These are phyloP conservation scores for Chlorella ohadii DNA, from an alignment of 139 green algal genomes.

Conservation along the genomic window DNA sequence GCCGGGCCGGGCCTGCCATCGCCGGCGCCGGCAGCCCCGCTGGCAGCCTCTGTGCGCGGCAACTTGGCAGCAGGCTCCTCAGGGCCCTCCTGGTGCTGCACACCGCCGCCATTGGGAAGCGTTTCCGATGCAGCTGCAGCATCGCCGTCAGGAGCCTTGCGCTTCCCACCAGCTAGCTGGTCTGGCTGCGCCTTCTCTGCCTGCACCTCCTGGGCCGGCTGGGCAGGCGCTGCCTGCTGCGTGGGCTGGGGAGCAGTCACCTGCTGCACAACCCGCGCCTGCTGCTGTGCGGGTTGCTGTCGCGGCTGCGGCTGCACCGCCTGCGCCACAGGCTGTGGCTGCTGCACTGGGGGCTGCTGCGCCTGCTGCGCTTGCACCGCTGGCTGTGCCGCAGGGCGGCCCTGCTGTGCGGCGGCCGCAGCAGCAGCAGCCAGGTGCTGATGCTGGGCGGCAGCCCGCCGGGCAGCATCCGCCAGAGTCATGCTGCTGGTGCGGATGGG, in stretches of 20 bases:
- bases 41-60: too few relatives aligned
- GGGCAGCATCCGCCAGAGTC: not conserved
- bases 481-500: conserved; percentile 11
- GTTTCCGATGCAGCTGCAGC: not conserved
- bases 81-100: too few relatives aligned
- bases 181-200: not conserved
- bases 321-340: not conserved
- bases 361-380: not conserved
- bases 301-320: not conserved
- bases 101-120: too few relatives aligned
- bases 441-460: not conserved
- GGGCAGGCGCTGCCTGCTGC: too few relatives aligned
- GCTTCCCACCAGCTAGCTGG: not conserved
- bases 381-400: not conserved
- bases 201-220: conserved; percentile 1
- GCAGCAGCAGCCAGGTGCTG: not conserved
- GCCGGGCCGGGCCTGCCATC: too few relatives aligned
- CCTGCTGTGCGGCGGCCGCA: not conserved
- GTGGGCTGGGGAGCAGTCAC: too few relatives aligned
- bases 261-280: too few relatives aligned
- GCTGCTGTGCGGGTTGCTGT: not conserved
- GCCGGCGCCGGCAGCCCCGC: too few relatives aligned
- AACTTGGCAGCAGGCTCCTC: too few relatives aligned
- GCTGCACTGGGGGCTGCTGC: not conserved
- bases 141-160: conserved; percentile 1